Evolutionary conservation across 331 rosid genomes (phyloP).

Genomic region (Pyrus hybrid): DNA sequence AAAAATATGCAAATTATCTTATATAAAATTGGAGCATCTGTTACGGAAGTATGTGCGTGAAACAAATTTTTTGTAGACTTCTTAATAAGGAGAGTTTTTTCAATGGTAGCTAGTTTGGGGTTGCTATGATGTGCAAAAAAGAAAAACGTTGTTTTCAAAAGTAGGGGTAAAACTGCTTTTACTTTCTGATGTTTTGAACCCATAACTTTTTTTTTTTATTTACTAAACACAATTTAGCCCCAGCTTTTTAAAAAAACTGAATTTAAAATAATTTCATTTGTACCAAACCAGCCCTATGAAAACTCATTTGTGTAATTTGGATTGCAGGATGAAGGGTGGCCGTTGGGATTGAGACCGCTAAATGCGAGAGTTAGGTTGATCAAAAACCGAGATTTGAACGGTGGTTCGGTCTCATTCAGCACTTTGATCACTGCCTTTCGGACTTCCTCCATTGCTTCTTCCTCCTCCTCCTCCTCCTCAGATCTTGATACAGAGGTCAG

Average conservation of each 20-base stretch:
- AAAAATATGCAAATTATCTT: not conserved
- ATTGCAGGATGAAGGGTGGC: conserved; percentile 81
- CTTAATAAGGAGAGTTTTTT: not conserved
- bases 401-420: conserved; percentile 61
- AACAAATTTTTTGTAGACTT: not conserved
- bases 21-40: not conserved
- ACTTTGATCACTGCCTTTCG: conserved; percentile 55
- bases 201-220: too few relatives aligned
- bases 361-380: conserved; percentile 49
- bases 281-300: too few relatives aligned
- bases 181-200: too few relatives aligned
- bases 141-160: too few relatives aligned
- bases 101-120: not conserved
- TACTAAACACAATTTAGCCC: too few relatives aligned
- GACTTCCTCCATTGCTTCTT: conserved; percentile 27
- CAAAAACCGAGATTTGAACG: conserved; percentile 46
- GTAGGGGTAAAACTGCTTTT: too few relatives aligned
- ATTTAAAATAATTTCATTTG: too few relatives aligned
- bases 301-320: too few relatives aligned
- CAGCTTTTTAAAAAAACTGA: too few relatives aligned
- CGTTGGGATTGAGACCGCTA: conserved; percentile 64
- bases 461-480: conserved; percentile 51
- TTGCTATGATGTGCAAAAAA: too few relatives aligned
- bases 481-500: conserved; percentile 48
- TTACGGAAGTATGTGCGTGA: not conserved